phyloP scores from a whole-genome alignment of 495 filamentous ascomycete genomes.

The Jackrogersella multiformis region DNA sequence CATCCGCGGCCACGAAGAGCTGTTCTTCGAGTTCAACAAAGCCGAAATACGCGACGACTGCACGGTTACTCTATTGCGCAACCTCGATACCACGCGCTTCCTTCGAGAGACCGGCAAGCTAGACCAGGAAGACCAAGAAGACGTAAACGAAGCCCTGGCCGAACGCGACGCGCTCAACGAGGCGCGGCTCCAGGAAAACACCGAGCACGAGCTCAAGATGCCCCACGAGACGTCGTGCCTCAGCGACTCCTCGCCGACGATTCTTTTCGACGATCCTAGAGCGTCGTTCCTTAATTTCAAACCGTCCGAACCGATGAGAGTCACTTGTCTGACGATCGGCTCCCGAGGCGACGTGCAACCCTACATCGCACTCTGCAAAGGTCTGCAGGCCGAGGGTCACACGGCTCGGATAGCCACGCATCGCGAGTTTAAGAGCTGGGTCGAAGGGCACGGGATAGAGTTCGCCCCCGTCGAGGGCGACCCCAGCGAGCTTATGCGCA shows the following conservation, averaged over 20 bases:
- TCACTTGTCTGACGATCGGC: constrained; percentile 95
- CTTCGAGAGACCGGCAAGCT: constrained; percentile 76
- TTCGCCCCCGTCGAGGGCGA: constrained; percentile 90
- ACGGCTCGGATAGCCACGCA: constrained; percentile 90
- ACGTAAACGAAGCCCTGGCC: constrained; percentile 78
- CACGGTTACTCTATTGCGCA: constrained; percentile 78
- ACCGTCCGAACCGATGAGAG: constrained; percentile 78
- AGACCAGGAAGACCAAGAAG: constrained; percentile 72
- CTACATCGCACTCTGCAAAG: constrained; percentile 96
- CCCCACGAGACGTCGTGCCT: constrained; percentile 62
- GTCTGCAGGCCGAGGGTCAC: constrained; percentile 87
- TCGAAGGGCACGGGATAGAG: constrained; percentile 89
- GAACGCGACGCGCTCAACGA: constrained; percentile 86
- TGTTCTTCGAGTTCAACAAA: constrained; percentile 93
- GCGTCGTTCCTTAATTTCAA: constrained; percentile 97
- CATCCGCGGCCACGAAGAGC: constrained; percentile 91
- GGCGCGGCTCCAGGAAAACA: constrained; percentile 71
- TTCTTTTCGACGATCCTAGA: constrained; percentile 90
- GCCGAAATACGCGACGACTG: constrained; percentile 87
- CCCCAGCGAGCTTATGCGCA: constrained; percentile 91
- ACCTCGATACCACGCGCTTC: constrained; percentile 75
- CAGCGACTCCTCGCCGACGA: constrained; percentile 67
- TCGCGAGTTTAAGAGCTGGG: constrained; percentile 86
- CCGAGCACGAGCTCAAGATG: constrained; percentile 66
- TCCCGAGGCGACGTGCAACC: constrained; percentile 97